A percentile compares a stretch with the other conserved stretches of the same genome.
Conservation (phyloP, 495 filamentous ascomycete species). For the Penicillium manginii region DNA sequence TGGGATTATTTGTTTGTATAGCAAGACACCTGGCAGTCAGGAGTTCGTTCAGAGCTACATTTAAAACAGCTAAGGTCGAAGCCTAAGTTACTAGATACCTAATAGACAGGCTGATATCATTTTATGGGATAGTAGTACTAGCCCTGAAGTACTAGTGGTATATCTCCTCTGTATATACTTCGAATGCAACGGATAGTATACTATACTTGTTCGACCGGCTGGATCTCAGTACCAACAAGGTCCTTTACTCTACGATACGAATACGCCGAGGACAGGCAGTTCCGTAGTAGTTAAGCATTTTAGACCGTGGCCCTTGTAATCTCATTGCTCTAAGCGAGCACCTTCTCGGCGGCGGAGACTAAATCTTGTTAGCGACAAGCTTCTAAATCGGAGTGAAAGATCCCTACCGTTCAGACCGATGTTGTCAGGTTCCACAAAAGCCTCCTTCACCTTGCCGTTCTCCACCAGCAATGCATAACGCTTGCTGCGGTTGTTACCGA, state of each 20-base stretch:
- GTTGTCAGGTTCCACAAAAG: constrained; percentile 90
- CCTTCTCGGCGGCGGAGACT: constrained; percentile 76
- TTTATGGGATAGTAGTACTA: too few relatives aligned
- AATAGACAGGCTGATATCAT: too few relatives aligned
- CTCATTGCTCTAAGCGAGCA: constrained; percentile 56
- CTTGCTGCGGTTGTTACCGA: constrained; percentile 85
- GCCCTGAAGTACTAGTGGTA: too few relatives aligned
- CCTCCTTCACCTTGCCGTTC: constrained; percentile 74
- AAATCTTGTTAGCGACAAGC: constrained; percentile 21
- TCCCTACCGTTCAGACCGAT: constrained; percentile 78
- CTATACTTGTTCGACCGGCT: too few relatives aligned
- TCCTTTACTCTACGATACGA: not conserved
- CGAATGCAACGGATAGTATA: too few relatives aligned
- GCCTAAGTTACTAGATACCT: too few relatives aligned
- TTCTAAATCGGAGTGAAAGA: constrained; percentile 2
- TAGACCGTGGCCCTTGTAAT: not conserved
- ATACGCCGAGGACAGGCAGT: too few relatives aligned
- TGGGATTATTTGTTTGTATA: too few relatives aligned
- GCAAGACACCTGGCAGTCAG: too few relatives aligned
- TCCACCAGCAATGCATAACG: constrained; percentile 82
- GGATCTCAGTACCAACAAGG: not conserved
- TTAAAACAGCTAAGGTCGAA: too few relatives aligned
- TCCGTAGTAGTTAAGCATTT: not conserved
- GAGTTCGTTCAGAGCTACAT: too few relatives aligned
- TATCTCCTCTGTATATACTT: too few relatives aligned